Percentiles rank a stretch among this genome's conserved stretches.
Evolutionary conservation across 441 rosid species (phyloP).

Genomic region (Bocquillonia castaneifolia): DNA sequence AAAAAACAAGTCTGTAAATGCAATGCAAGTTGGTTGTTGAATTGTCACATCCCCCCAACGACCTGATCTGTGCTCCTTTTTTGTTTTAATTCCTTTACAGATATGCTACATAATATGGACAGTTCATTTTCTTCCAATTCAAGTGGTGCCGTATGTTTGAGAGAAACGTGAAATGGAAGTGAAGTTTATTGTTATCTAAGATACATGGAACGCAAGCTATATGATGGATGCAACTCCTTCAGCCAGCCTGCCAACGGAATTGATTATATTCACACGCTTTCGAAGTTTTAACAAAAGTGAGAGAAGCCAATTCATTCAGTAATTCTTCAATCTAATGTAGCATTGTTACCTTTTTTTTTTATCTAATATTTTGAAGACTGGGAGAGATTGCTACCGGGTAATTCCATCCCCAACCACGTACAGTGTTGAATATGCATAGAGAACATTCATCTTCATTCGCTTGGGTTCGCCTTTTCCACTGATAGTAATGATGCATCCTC

Average conservation of each 20-base stretch:
- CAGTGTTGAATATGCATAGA: constrained; percentile 22
- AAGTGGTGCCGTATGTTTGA: neutral
- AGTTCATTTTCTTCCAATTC: neutral
- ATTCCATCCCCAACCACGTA: neutral
- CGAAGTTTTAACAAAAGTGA: neutral
- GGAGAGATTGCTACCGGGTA: neutral
- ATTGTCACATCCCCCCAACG: neutral
- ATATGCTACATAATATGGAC: neutral
- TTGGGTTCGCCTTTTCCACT: neutral
- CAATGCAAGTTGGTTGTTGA: neutral
- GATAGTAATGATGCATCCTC: neutral
- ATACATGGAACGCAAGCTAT: neutral
- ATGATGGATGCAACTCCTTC: neutral
- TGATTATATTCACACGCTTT: neutral
- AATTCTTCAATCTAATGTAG: constrained; percentile 12
- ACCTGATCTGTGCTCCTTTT: neutral
- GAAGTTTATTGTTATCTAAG: neutral
- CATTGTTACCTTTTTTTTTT: neutral
- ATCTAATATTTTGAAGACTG: neutral
- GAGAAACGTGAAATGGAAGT: neutral
- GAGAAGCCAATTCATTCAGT: constrained; percentile 5
- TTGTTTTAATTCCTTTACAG: neutral
- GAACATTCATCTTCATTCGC: neutral
- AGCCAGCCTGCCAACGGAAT: neutral
- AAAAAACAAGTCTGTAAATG: neutral